Conservation (phyloP, 2,329 filamentous ascomycete species). For the Harringtonia lauricola region DNA sequence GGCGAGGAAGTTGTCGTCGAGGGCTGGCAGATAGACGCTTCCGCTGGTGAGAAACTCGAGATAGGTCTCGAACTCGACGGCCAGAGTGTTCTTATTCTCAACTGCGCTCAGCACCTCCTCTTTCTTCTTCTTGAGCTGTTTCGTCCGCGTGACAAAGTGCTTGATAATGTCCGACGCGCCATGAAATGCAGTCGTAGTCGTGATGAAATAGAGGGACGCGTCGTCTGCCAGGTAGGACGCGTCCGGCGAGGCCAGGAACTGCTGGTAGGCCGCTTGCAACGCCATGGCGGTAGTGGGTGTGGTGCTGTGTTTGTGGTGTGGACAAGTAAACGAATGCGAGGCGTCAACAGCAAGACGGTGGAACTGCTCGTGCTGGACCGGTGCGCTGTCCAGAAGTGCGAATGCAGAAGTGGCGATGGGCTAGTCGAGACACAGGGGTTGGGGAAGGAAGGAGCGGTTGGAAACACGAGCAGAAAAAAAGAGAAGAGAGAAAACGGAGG, state of each 20-base stretch:
- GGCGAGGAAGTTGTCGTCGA: slow-evolving; percentile 90
- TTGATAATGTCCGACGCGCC: slow-evolving; percentile 69
- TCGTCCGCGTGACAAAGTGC: slow-evolving; percentile 61
- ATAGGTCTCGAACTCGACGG: slow-evolving; percentile 69
- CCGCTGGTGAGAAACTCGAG: slow-evolving; percentile 74
- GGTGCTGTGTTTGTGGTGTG: background rate
- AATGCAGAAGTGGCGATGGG: background rate
- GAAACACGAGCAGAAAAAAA: background rate
- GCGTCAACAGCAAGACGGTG: too few relatives aligned
- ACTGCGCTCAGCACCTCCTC: slow-evolving; percentile 66
- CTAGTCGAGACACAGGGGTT: background rate
- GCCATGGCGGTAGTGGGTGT: slow-evolving; percentile 26
- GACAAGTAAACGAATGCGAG: too few relatives aligned
- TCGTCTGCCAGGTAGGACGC: slow-evolving; percentile 51
- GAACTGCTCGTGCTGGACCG: too few relatives aligned
- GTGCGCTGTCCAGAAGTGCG: background rate
- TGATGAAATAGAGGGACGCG: slow-evolving; percentile 76
- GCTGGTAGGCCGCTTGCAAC: slow-evolving; percentile 50
- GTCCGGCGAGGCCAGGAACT: slow-evolving; percentile 59
- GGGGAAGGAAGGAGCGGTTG: background rate
- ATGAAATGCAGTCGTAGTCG: slow-evolving; percentile 66
- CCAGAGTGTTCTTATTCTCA: slow-evolving; percentile 59
- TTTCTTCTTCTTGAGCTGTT: slow-evolving; percentile 71
- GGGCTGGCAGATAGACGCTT: slow-evolving; percentile 73
- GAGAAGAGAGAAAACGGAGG: background rate